Evolutionary conservation across 2,329 filamentous ascomycete genomes (phyloP).

Genomic region (Botryosphaeria dothidea): DNA sequence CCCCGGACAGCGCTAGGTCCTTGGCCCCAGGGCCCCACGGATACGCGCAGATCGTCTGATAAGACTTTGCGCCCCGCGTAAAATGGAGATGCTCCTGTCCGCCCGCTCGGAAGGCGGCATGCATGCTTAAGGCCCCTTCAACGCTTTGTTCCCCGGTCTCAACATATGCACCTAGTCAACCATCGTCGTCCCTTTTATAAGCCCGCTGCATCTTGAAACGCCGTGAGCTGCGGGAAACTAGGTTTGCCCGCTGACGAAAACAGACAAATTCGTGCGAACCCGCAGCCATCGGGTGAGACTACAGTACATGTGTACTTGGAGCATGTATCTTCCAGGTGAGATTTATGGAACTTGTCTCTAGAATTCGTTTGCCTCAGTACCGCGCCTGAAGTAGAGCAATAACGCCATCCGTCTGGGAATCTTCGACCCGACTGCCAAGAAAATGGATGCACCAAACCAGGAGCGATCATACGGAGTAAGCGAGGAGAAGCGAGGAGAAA

Average conservation of each 20-base stretch:
- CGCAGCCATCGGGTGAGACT: neutral
- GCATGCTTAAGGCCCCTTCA: neutral
- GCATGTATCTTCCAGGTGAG: neutral
- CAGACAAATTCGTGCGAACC: neutral
- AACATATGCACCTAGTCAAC: neutral
- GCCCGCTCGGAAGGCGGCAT: neutral
- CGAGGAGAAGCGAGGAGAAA: neutral
- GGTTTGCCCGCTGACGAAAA: neutral
- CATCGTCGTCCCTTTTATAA: neutral
- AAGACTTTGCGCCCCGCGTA: neutral
- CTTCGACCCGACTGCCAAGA: neutral
- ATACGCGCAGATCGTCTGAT: constrained; percentile 14
- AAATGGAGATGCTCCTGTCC: neutral
- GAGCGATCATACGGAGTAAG: neutral
- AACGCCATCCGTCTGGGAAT: neutral
- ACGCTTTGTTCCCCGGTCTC: neutral
- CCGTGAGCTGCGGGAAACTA: neutral
- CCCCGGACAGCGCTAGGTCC: constrained; percentile 2
- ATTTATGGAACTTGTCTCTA: neutral
- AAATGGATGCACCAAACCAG: neutral
- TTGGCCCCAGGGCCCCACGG: constrained; percentile 16
- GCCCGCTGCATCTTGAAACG: neutral
- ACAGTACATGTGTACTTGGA: neutral
- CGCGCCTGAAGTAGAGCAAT: neutral
- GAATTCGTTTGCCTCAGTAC: neutral